Evolutionary conservation across 73 alveolate genomes (phyloP), one percentile per base, ranked within the genome.

Genomic region (Stentor coeruleus): DNA sequence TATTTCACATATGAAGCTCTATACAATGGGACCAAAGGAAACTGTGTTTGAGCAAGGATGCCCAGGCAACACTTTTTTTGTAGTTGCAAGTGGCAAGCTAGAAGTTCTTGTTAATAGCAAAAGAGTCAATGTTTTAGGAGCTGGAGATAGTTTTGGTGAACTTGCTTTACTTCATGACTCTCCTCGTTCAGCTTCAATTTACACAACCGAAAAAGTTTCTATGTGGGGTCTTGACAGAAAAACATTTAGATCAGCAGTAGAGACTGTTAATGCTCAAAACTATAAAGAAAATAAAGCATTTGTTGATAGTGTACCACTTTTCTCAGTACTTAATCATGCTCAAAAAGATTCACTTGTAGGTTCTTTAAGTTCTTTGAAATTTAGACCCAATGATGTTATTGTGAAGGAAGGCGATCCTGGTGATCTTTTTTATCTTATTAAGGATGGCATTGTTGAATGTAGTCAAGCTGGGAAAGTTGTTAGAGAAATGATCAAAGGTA

Each of bases 381-480:
- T 76, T 28, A 75, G 39, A 11, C 88, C 83, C 58, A 89, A 77
- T 36, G 82, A 91, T 41, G 59, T 74, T 79, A 91, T 92, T 38
- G 87, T 92, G 37, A 90, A 87, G 49, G 91, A 92, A 85, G 97
- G 96, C 81, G 97, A 92, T 66, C 89, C 90, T 86, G 97, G 95
- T 33, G 89, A 90, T 83, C 85, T 89, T 14, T 91, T 90, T 88
- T 92, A 81, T 75, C 80, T 92, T 35, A 76, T 92, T 36, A 91
- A 91, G 84, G 85, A 85, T 42, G 97, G 97, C 4, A 74, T 77
- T 81, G 88, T 92, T 28, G 84, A 85, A 38, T 86, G 90, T 40
- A 88, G 74, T 20, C 89, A 85, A 31, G 87, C 86, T 57, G 92
- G 90, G 31, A 82, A 77, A 75, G 82, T 84, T 38, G 84, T 87